Evolutionary conservation across 768 basidiomycete species (phyloP).

Genomic region (Lactarius akahatsu): DNA sequence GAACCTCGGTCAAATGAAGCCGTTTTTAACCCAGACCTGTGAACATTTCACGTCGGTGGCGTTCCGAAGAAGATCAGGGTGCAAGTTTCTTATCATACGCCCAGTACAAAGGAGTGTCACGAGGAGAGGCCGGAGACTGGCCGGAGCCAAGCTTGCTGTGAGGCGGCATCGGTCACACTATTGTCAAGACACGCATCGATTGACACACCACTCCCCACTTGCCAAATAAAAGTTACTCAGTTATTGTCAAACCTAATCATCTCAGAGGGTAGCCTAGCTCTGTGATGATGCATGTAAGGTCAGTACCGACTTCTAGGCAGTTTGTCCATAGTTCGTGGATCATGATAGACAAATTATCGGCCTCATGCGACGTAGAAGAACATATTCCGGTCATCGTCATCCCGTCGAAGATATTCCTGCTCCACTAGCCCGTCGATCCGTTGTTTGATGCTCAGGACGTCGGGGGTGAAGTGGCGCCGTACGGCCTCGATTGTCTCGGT

Average conservation of each 20-base stretch:
- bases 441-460: constrained; percentile 82
- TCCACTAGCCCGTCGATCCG: constrained; percentile 82
- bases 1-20: constrained; percentile 17
- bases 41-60: constrained; percentile 5
- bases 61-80: neutral
- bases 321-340: neutral
- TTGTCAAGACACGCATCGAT: neutral
- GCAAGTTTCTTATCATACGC: neutral
- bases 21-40: neutral
- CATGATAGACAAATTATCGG: neutral
- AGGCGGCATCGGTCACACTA: neutral
- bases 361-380: constrained; percentile 77
- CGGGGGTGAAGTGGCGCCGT: constrained; percentile 82
- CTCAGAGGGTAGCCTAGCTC: neutral
- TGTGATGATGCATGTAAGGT: neutral
- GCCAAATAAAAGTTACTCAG: neutral
- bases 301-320: neutral
- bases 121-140: neutral
- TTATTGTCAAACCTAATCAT: neutral
- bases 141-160: neutral
- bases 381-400: constrained; percentile 64
- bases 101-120: neutral
- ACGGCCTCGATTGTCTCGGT: constrained; percentile 84
- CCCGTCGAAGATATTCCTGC: constrained; percentile 79
- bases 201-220: neutral